Percentiles rank a stretch among this genome's conserved stretches.
Evolutionary conservation across 192 early-diverging fungal species (phyloP).

Genomic region (Coemansia sp.): DNA sequence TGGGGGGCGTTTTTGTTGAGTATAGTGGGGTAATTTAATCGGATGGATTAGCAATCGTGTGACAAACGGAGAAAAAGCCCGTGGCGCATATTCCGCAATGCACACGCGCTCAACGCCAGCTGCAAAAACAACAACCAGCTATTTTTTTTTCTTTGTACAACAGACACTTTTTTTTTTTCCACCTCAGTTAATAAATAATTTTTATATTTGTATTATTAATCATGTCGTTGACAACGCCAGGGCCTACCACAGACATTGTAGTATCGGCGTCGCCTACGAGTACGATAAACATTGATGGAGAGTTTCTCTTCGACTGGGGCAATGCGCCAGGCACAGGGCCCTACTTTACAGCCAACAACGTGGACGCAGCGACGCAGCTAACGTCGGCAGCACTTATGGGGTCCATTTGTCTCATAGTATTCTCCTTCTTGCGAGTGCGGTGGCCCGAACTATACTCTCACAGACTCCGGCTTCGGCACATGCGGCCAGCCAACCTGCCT

Average conservation of each 20-base stretch:
- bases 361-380: conserved; percentile 54
- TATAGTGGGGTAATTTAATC: conserved; percentile 4
- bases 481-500: conserved; percentile 53
- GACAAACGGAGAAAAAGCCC: neutral
- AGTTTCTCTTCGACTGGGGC: conserved; percentile 51
- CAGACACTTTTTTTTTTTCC: neutral
- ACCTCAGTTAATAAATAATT: neutral
- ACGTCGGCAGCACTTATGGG: conserved; percentile 52
- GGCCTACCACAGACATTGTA: neutral
- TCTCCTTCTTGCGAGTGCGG: conserved; percentile 48
- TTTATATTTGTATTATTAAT: neutral
- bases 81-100: neutral
- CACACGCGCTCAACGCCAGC: neutral
- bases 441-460: conserved; percentile 59
- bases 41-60: neutral
- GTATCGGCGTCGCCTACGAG: neutral
- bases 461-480: conserved; percentile 51
- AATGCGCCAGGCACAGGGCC: conserved; percentile 54
- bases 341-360: conserved; percentile 51
- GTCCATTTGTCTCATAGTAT: conserved; percentile 32
- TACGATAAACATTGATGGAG: conserved; percentile 31
- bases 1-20: neutral
- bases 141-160: neutral
- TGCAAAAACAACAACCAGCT: neutral
- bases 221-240: neutral